Base-by-base conservation (phyloP, 768 basidiomycete genomes). In the Leucosporidium scottii region DNA sequence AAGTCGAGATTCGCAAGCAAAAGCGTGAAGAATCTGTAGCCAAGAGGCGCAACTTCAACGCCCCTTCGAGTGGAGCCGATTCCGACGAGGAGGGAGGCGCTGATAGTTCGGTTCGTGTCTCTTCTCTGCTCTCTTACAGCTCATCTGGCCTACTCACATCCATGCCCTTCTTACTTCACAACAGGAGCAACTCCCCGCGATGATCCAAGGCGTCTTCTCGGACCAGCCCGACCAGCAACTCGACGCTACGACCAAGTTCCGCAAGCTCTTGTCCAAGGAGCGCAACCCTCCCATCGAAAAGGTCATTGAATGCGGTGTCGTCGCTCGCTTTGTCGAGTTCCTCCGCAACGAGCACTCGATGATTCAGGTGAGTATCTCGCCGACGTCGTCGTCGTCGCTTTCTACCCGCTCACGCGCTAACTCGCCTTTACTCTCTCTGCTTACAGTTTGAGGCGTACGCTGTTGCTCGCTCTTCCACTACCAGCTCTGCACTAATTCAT, bases 231-330 rank as follows among this genome's bases (percentile, higher is more conserved):
- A 96, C 67, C 87, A 85, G 74, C 96, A 99, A 80, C 82, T 94
- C 68, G 93, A 97, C 79, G 90, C 94, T 77, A 98, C 96, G 23
- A 97, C 91, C 77, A 94, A 90, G 81, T 98, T 98, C 84, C 88
- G 96, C 76, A 99, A 97, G 81, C 84, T 99, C 50, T 85, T 99
- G 71, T 97, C 93, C 73, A 99, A 99, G 82, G 96, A 99, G 82
- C 94, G 93, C 83, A 99, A 97, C 78, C 96, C 96, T 57, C 96
- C 94, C 25, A 99, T 99, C 78, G 96, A 99, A 79, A 86, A 87
- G 78, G 96, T 99, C 74, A 98, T 94, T 78, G 91, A 93, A 75
- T 96, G 93, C 79, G 90, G 91, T 65, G 96, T 99, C 51, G 91
- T 99, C 49, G 89, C 91, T 68, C 90, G 94, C 67, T 98, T 99